phyloP scores from a whole-genome alignment of 2,329 filamentous ascomycete genomes.

The Pseudogymnoascus pannorum region DNA sequence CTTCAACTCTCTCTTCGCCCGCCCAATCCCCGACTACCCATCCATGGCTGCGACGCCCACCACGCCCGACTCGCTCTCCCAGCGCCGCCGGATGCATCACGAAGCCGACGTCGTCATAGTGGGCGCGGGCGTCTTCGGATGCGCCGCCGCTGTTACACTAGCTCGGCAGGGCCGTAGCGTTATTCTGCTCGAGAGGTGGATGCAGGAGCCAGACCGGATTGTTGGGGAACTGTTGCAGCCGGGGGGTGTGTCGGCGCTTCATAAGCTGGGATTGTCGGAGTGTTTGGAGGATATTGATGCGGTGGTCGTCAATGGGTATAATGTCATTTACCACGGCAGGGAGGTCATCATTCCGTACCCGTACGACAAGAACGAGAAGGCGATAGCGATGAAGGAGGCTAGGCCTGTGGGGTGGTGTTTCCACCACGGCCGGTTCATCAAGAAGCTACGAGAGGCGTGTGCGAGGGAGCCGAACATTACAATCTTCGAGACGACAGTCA shows the following conservation, averaged over 20 bases:
- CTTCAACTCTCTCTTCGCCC: neutral
- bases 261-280: slow-evolving; percentile 69
- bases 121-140: slow-evolving; percentile 84
- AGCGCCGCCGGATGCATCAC: slow-evolving; percentile 47
- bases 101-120: slow-evolving; percentile 83
- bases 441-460: slow-evolving; percentile 69
- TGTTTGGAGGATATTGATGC: slow-evolving; percentile 88
- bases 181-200: slow-evolving; percentile 76
- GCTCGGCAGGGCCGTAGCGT: slow-evolving; percentile 88
- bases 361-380: slow-evolving; percentile 28
- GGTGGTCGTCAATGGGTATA: slow-evolving; percentile 75
- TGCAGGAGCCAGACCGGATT: slow-evolving; percentile 91
- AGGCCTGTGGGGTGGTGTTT: slow-evolving; percentile 71
- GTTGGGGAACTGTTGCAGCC: slow-evolving; percentile 94
- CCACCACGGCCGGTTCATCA: slow-evolving; percentile 92
- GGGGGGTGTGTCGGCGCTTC: slow-evolving; percentile 74
- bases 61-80: slow-evolving; percentile 21
- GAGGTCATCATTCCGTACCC: slow-evolving; percentile 76
- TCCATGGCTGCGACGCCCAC: neutral
- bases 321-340: slow-evolving; percentile 73
- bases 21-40: neutral
- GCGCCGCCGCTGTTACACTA: slow-evolving; percentile 74
- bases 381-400: slow-evolving; percentile 18
- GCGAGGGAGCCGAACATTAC: slow-evolving; percentile 73
- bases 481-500: slow-evolving; percentile 83